Conservation (phyloP, 75 land plant genomes). For the Pinus albicaulis region DNA sequence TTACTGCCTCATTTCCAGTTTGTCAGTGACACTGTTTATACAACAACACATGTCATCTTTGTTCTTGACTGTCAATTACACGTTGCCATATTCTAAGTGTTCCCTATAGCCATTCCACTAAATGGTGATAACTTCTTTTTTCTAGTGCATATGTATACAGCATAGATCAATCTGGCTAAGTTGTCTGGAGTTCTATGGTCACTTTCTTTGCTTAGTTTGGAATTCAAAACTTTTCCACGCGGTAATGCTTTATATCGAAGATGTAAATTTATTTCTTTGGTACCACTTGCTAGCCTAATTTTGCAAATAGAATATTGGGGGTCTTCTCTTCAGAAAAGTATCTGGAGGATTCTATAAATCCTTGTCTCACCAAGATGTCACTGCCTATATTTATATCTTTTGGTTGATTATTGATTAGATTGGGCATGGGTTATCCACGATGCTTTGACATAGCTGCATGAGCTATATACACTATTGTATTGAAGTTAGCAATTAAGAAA, state of each 20-base stretch:
- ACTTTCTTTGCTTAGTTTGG: background rate
- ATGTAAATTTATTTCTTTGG: background rate
- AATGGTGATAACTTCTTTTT: no score
- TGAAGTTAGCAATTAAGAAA: background rate
- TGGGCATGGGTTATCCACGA: background rate
- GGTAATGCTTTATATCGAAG: background rate
- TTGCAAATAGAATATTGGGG: constrained; percentile 2
- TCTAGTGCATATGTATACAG: no score
- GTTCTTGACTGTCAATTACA: background rate
- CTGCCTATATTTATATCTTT: background rate
- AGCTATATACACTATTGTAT: background rate
- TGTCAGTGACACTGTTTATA: background rate
- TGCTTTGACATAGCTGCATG: background rate
- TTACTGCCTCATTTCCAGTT: no score
- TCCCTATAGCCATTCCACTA: background rate
- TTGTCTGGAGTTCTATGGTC: background rate
- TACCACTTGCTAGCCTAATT: background rate
- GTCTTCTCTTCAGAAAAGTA: background rate
- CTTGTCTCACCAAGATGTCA: background rate
- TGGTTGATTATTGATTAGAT: background rate
- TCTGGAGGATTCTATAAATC: background rate
- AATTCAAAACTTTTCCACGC: background rate
- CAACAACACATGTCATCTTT: background rate
- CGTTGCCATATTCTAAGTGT: background rate
- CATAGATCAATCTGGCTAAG: background rate